A percentile compares a stretch with the other conserved stretches of the same genome.
Evolutionary conservation across 176 grass and related monocot genomes (phyloP).

Genomic region (Zoysia pacifica): DNA sequence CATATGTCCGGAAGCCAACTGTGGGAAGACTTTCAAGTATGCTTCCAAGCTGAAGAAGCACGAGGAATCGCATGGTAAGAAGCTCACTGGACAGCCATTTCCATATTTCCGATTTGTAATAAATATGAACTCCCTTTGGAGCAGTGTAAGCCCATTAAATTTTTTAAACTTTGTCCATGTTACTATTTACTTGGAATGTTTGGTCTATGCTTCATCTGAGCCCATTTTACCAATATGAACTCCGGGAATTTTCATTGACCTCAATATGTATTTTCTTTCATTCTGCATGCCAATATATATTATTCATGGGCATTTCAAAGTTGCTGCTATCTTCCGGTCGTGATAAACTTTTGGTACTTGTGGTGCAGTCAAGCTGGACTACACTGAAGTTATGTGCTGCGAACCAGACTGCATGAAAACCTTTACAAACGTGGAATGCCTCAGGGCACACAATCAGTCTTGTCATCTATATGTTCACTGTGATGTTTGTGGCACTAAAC

Average conservation of each 20-base stretch:
- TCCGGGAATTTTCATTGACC: no score
- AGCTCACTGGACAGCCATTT: not conserved
- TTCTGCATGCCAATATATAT: slow-evolving; percentile 11
- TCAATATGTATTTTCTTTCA: not conserved
- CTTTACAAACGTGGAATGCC: slow-evolving; percentile 58
- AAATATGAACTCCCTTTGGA: slow-evolving; percentile 4
- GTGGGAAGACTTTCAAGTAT: slow-evolving; percentile 68
- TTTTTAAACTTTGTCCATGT: not conserved
- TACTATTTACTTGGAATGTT: not conserved
- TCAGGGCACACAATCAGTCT: slow-evolving; percentile 60
- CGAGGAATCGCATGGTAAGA: slow-evolving; percentile 72
- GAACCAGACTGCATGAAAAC: slow-evolving; percentile 67
- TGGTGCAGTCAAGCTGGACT: slow-evolving; percentile 62
- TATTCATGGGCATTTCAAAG: not conserved
- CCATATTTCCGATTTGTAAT: slow-evolving; percentile 16
- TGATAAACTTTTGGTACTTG: slow-evolving; percentile 30
- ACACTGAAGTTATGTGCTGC: slow-evolving; percentile 63
- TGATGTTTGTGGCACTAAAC: slow-evolving; percentile 63
- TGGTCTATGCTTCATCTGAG: not conserved
- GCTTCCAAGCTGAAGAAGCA: slow-evolving; percentile 72
- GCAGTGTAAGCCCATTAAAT: not conserved
- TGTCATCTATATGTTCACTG: slow-evolving; percentile 63
- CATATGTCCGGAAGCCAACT: slow-evolving; percentile 54
- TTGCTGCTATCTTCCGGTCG: not conserved
- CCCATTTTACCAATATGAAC: not conserved